These are phyloP conservation scores for Chlamydomonas sp. DNA, from an alignment of 139 green algal species.

Conservation along the genomic window DNA sequence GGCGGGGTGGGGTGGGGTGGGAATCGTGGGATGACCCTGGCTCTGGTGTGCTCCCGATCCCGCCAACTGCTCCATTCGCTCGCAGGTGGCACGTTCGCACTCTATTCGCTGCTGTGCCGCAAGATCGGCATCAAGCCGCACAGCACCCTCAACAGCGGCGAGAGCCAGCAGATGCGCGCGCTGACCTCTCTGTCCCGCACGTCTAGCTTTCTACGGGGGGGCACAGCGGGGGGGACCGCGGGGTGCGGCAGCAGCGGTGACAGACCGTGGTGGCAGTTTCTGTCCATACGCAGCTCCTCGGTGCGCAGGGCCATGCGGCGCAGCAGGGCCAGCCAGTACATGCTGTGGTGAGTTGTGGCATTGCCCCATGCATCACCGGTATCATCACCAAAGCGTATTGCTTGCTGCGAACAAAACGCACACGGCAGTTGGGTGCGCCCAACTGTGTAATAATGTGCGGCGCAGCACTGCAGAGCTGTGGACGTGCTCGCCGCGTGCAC, in stretches of 20 bases:
- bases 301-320: neutral
- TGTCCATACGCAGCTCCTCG: neutral
- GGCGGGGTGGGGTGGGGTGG: no score
- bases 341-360: neutral
- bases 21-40: no score
- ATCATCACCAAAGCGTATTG: no score
- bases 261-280: neutral
- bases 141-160: neutral
- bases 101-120: slow-evolving; percentile 73
- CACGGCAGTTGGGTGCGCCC: no score
- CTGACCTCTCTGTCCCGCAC: neutral
- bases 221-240: neutral
- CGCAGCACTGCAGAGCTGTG: no score
- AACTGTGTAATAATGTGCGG: no score
- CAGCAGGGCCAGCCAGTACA: neutral
- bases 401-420: no score
- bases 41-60: no score
- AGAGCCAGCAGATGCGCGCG: neutral
- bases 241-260: no score
- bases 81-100: slow-evolving; percentile 77
- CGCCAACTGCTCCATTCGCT: neutral
- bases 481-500: no score
- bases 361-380: no score
- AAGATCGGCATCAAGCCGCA: slow-evolving; percentile 42
- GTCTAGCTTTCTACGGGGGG: neutral